Evolutionary conservation across 768 basidiomycete species (phyloP).

Genomic region (Hericium coralloides): DNA sequence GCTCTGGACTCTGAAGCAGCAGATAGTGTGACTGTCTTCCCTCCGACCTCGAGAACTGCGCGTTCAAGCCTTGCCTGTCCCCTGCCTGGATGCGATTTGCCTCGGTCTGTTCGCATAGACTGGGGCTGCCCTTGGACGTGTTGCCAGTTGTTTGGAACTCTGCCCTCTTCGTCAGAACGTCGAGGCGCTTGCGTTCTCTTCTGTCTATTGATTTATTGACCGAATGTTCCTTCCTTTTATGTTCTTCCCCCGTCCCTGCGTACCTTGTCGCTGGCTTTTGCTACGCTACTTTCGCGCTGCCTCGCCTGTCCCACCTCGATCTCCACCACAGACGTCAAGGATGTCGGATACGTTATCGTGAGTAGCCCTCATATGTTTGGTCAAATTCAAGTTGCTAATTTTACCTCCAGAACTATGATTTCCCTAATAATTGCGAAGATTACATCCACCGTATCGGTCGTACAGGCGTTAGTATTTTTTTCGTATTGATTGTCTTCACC

Average conservation of each 20-base stretch:
- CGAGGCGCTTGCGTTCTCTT: constrained; percentile 42
- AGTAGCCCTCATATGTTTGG: constrained; percentile 26
- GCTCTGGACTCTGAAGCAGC: constrained; percentile 40
- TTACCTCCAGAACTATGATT: constrained; percentile 79
- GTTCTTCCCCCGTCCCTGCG: constrained; percentile 18
- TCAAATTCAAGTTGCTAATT: constrained; percentile 2
- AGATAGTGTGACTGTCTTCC: constrained; percentile 24
- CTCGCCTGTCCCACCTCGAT: constrained; percentile 17
- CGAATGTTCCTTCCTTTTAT: constrained; percentile 31
- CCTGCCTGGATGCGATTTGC: constrained; percentile 38
- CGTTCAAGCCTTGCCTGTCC: constrained; percentile 47
- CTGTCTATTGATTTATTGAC: constrained; percentile 35
- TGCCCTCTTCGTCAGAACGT: constrained; percentile 23
- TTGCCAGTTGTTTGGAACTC: constrained; percentile 24
- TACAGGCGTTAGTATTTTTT: constrained; percentile 59
- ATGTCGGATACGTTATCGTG: constrained; percentile 95
- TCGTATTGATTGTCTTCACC: background rate
- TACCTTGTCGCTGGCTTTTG: background rate
- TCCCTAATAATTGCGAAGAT: constrained; percentile 97
- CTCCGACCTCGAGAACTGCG: constrained; percentile 27
- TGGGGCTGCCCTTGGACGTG: constrained; percentile 31
- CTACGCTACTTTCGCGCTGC: constrained; percentile 15
- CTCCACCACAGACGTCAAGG: constrained; percentile 83
- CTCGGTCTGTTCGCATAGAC: constrained; percentile 24
- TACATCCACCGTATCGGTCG: constrained; percentile 99